Evolutionary conservation across 345 rosid species (phyloP).

Genomic region (Linum tenue): DNA sequence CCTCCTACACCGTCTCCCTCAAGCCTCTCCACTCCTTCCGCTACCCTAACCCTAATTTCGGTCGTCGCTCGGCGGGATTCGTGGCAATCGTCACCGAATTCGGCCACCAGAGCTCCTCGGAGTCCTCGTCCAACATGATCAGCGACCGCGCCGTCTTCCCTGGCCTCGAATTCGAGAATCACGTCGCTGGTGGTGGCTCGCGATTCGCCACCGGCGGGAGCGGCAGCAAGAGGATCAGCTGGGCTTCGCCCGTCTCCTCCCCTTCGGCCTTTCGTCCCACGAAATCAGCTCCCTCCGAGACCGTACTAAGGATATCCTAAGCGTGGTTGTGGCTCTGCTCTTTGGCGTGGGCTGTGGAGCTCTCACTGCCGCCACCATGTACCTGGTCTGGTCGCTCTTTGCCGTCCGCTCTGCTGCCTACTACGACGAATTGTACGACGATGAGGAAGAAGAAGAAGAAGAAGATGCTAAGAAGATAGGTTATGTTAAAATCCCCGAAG

Average conservation of each 20-base stretch:
- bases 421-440: neutral
- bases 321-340: slow-evolving; percentile 73
- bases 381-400: slow-evolving; percentile 72
- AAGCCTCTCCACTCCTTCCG: slow-evolving; percentile 35
- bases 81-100: slow-evolving; percentile 57
- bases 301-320: slow-evolving; percentile 74
- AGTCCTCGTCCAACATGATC: slow-evolving; percentile 11
- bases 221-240: neutral
- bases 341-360: slow-evolving; percentile 97
- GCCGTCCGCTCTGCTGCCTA: slow-evolving; percentile 23
- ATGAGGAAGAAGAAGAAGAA: slow-evolving; percentile 20
- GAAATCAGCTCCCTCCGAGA: slow-evolving; percentile 55
- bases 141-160: neutral
- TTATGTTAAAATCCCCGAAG: slow-evolving; percentile 55
- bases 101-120: slow-evolving; percentile 27
- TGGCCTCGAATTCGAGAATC: neutral
- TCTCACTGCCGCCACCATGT: slow-evolving; percentile 82
- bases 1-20: slow-evolving; percentile 65
- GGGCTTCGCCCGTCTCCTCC: neutral
- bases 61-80: slow-evolving; percentile 33
- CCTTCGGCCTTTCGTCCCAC: slow-evolving; percentile 26
- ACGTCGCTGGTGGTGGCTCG: neutral
- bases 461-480: slow-evolving; percentile 64
- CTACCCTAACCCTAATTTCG: slow-evolving; percentile 27
- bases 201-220: neutral